Evolutionary conservation across 2,329 filamentous ascomycete genomes (phyloP).

Genomic region (Geosmithia flava): DNA sequence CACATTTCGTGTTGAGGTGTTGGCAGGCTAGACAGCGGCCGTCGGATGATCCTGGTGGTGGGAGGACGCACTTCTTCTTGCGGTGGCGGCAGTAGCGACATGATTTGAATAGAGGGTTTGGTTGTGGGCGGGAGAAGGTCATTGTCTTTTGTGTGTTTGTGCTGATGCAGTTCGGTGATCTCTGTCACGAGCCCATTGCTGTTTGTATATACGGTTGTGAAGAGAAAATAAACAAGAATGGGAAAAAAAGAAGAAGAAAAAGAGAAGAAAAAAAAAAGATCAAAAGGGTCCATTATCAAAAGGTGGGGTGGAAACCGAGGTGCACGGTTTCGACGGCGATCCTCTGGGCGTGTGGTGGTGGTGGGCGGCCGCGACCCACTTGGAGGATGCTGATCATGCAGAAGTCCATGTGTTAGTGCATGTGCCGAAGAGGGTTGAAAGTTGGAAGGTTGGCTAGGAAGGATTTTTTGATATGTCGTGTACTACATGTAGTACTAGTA

Average conservation of each 20-base stretch:
- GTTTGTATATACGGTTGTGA: no score
- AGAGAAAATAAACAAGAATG: no score
- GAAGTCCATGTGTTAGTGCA: not conserved
- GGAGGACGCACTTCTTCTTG: not conserved
- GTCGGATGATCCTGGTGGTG: not conserved
- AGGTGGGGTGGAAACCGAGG: not conserved
- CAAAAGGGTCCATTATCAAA: not conserved
- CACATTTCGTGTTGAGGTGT: not conserved
- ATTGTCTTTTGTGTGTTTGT: no score
- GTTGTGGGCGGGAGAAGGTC: not conserved
- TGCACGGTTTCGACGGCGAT: not conserved
- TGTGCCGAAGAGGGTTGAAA: no score
- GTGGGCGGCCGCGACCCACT: not conserved
- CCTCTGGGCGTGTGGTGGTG: not conserved
- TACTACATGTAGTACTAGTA: no score
- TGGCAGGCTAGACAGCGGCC: not conserved
- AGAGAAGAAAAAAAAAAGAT: not conserved
- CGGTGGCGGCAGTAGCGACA: not conserved
- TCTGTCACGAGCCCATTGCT: no score
- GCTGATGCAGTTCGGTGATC: no score
- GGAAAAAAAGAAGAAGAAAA: no score
- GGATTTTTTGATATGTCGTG: no score
- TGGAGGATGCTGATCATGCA: not conserved
- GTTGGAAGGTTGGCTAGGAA: no score
- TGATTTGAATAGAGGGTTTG: not conserved